These are phyloP conservation scores for Arxiozyma slooffiae DNA, from an alignment of 1,139 yeast genomes.

Conservation along the genomic window DNA sequence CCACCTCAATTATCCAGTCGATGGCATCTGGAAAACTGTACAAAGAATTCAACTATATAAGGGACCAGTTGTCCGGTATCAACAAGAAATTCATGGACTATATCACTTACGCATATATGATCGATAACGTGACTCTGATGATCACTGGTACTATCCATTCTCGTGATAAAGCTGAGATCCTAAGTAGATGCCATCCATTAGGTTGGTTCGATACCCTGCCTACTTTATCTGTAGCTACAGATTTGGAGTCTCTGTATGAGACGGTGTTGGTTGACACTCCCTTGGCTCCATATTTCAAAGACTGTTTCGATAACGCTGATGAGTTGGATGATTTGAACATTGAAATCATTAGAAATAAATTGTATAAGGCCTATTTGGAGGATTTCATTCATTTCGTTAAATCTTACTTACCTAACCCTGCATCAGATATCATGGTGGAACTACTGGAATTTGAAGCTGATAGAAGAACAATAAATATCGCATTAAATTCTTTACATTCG, in stretches of 20 bases:
- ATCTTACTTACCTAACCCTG: constrained; percentile 58
- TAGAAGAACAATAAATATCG: constrained; percentile 83
- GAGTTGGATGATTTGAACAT: constrained; percentile 93
- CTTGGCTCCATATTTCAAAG: constrained; percentile 89
- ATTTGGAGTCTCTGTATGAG: constrained; percentile 80
- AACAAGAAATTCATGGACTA: constrained; percentile 77
- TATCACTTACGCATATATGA: constrained; percentile 94
- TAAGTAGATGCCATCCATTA: constrained; percentile 86
- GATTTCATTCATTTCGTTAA: constrained; percentile 65
- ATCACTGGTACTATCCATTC: constrained; percentile 96
- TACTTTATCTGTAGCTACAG: constrained; percentile 88
- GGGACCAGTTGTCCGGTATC: constrained; percentile 74
- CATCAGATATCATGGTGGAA: constrained; percentile 67
- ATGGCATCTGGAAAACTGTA: constrained; percentile 65
- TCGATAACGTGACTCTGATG: constrained; percentile 91
- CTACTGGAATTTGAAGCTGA: constrained; percentile 88
- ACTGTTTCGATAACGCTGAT: constrained; percentile 72
- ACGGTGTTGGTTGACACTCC: constrained; percentile 97
- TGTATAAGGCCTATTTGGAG: constrained; percentile 87
- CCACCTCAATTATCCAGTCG: constrained; percentile 67
- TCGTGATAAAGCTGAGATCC: constrained; percentile 77
- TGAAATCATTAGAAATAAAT: constrained; percentile 83
- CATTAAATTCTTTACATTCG: constrained; percentile 64
- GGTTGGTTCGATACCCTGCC: constrained; percentile 99
- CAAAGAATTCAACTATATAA: constrained; percentile 75